These are phyloP conservation scores for Crucihimalaya himalaica DNA, from an alignment of 345 rosid genomes.

Conservation along the genomic window DNA sequence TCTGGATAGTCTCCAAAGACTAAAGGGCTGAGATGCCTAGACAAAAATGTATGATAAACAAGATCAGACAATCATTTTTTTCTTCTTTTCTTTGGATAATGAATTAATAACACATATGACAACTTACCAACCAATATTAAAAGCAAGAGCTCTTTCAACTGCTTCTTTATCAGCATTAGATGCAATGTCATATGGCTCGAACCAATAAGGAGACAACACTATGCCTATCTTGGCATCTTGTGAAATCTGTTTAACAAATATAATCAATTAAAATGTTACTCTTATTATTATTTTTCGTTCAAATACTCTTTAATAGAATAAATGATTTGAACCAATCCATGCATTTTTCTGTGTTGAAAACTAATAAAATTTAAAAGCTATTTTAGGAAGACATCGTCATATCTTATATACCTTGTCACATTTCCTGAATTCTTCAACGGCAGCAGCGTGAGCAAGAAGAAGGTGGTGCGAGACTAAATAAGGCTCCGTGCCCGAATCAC, in stretches of 20 bases:
- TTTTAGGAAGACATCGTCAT: too few relatives aligned
- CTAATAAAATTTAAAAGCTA: too few relatives aligned
- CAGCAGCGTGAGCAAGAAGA: conserved; percentile 37
- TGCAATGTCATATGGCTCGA: conserved; percentile 31
- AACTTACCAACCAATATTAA: conserved; percentile 29
- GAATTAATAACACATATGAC: not conserved
- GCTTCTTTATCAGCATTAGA: conserved; percentile 37
- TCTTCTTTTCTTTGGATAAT: too few relatives aligned
- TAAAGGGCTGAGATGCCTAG: conserved; percentile 24
- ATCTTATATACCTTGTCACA: conserved; percentile 27
- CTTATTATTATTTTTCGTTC: too few relatives aligned
- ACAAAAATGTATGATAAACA: not conserved
- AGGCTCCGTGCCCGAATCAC: conserved; percentile 38
- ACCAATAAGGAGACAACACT: conserved; percentile 34
- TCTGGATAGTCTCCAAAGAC: conserved; percentile 16
- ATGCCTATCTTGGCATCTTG: conserved; percentile 36
- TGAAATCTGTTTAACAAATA: conserved; percentile 19
- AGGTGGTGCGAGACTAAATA: conserved; percentile 37
- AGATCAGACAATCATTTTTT: not conserved
- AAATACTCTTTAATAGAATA: too few relatives aligned
- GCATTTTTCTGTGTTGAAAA: too few relatives aligned
- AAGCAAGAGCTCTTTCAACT: conserved; percentile 24
- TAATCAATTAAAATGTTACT: not conserved
- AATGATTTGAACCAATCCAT: too few relatives aligned
- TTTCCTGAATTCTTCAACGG: conserved; percentile 33